Evolutionary conservation across 768 basidiomycete genomes (phyloP).

Genomic region (Tricholoma matsutake): DNA sequence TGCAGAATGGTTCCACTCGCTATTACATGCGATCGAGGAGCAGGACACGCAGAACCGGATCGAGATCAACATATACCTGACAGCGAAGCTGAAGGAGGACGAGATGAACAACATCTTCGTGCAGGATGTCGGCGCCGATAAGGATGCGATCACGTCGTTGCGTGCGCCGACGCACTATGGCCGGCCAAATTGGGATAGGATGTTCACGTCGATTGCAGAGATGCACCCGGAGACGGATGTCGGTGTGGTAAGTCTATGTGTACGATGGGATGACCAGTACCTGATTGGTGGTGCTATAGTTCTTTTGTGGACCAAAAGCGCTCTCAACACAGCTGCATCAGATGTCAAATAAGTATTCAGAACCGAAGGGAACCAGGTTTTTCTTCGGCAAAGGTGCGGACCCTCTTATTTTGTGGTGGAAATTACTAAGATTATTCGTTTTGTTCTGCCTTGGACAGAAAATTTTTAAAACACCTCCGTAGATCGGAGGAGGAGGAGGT

Average conservation of each 20-base stretch:
- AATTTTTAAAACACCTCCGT: too few species aligned
- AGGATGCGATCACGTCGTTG: conserved; percentile 86
- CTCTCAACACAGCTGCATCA: conserved; percentile 70
- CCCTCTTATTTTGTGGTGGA: too few species aligned
- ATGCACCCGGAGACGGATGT: conserved; percentile 88
- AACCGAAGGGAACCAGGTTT: conserved; percentile 75
- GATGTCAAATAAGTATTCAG: conserved; percentile 85
- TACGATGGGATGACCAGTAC: neutral
- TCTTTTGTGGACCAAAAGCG: conserved; percentile 84
- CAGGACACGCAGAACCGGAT: conserved; percentile 84
- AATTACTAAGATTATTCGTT: too few species aligned
- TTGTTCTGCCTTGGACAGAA: too few species aligned
- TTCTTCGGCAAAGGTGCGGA: conserved; percentile 83
- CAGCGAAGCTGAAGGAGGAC: conserved; percentile 86
- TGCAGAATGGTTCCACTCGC: conserved; percentile 93
- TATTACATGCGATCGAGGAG: conserved; percentile 90
- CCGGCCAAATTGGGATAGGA: conserved; percentile 81
- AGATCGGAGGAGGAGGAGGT: too few species aligned
- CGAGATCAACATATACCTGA: conserved; percentile 94
- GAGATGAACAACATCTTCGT: conserved; percentile 93
- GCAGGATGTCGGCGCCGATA: conserved; percentile 90
- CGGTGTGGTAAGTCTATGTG: conserved; percentile 61
- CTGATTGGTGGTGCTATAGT: conserved; percentile 30
- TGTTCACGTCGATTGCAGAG: conserved; percentile 69
- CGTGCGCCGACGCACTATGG: conserved; percentile 93